Conservation (phyloP, 192 early-diverging fungal species). For the Gigaspora rosea region DNA sequence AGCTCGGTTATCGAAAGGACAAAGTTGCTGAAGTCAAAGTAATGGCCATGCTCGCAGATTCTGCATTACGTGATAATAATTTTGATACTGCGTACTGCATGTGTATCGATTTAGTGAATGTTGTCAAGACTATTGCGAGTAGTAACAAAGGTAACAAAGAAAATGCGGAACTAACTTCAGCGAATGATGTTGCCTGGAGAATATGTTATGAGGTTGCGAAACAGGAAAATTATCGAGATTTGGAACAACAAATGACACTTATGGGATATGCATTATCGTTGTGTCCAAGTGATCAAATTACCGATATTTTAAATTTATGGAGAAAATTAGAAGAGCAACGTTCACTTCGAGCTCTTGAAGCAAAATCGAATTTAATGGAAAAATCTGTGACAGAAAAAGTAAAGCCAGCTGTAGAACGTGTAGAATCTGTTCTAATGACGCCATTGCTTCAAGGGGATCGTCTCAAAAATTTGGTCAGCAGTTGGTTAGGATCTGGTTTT, state of each 20-base stretch:
- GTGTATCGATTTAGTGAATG: slow-evolving; percentile 61
- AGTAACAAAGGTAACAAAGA: background rate
- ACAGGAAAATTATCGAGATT: slow-evolving; percentile 44
- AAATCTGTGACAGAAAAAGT: slow-evolving; percentile 4
- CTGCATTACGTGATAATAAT: slow-evolving; percentile 60
- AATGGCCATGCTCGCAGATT: slow-evolving; percentile 61
- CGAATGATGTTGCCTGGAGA: slow-evolving; percentile 38
- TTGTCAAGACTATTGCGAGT: slow-evolving; percentile 36
- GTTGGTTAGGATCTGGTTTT: slow-evolving; percentile 34
- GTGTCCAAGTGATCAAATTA: slow-evolving; percentile 51
- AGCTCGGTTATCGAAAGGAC: slow-evolving; percentile 50
- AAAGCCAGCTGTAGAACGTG: slow-evolving; percentile 28
- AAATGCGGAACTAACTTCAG: background rate
- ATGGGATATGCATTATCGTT: slow-evolving; percentile 56
- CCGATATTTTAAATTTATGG: slow-evolving; percentile 48
- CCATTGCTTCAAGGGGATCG: slow-evolving; percentile 44
- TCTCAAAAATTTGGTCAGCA: slow-evolving; percentile 42
- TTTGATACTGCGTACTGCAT: slow-evolving; percentile 53
- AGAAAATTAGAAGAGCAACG: slow-evolving; percentile 37
- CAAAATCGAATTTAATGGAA: slow-evolving; percentile 7
- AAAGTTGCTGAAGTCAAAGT: slow-evolving; percentile 57
- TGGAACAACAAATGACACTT: slow-evolving; percentile 50
- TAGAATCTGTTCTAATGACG: slow-evolving; percentile 26
- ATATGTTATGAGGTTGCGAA: slow-evolving; percentile 47
- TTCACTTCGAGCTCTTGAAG: background rate